A percentile compares a stretch with the other conserved stretches of the same genome.
Conservation (phyloP, 2,329 filamentous ascomycete species). For the Penicillium sp. region DNA sequence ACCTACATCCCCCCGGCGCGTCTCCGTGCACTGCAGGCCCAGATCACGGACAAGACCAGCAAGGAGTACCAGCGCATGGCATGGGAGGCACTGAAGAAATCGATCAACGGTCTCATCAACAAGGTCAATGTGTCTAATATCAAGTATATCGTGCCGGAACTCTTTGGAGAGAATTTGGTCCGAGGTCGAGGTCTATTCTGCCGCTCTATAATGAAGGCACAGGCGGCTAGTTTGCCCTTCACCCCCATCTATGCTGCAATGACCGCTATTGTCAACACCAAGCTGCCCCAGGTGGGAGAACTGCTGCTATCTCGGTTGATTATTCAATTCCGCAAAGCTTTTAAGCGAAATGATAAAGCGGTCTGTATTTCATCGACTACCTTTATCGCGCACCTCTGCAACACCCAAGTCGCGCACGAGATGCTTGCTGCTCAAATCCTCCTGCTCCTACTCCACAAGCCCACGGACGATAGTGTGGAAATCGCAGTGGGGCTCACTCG, state of each 20-base stretch:
- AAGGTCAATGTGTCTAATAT: slow-evolving; percentile 99
- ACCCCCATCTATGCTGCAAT: slow-evolving; percentile 96
- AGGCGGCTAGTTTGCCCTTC: slow-evolving; percentile 92
- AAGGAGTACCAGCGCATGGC: slow-evolving; percentile 99
- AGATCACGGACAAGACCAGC: slow-evolving; percentile 93
- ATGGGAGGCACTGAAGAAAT: slow-evolving; percentile 98
- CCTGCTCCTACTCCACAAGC: slow-evolving; percentile 87
- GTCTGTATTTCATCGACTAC: slow-evolving; percentile 91
- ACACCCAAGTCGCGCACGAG: slow-evolving; percentile 94
- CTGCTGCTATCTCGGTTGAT: slow-evolving; percentile 81
- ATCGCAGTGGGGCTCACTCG: slow-evolving; percentile 92
- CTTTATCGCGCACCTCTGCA: slow-evolving; percentile 92
- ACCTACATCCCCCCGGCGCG: slow-evolving; percentile 94
- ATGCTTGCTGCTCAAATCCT: slow-evolving; percentile 91
- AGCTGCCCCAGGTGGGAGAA: slow-evolving; percentile 91
- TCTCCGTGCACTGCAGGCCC: slow-evolving; percentile 86
- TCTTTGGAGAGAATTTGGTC: slow-evolving; percentile 92
- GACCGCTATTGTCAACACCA: slow-evolving; percentile 96
- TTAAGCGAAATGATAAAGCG: slow-evolving; percentile 94
- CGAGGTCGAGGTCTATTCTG: slow-evolving; percentile 91
- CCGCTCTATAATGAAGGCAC: slow-evolving; percentile 96
- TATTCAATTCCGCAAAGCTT: slow-evolving; percentile 91
- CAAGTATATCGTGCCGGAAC: slow-evolving; percentile 92
- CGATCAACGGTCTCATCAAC: slow-evolving; percentile 97
- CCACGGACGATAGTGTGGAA: slow-evolving; percentile 95